Base-by-base conservation (phyloP, 139 green algal genomes). In the Prasinococcaceae sp. region DNA sequence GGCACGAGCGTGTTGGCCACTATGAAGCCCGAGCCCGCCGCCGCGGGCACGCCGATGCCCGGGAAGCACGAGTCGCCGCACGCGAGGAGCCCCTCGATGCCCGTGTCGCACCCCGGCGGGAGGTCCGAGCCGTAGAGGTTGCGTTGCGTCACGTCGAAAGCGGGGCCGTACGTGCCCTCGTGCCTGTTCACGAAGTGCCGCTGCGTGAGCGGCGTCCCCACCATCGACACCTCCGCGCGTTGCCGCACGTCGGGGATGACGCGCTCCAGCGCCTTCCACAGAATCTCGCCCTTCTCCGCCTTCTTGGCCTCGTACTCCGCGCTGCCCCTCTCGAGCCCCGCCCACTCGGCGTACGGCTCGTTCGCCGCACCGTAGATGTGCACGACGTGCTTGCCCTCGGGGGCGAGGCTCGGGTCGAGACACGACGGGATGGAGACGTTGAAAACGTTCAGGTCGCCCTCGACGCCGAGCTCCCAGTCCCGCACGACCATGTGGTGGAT, bases 401-500 rank as follows among this genome's bases (percentile, higher is more conserved):
- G 71, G 19, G 71, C 70, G n/a, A 79, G 65, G 32, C 41, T 59
- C 1, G 84, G 74, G 60, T 95, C 88, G 29, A 79, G 60, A 12
- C 86, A 71, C 6, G 44, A 70, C 2, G 84, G 54, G 6, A 94
- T 92, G 42, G 61, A 84, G 12, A 97, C 71, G n/a, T 97, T 76
- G 30, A 92, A 84, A 43, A 94, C 81, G 39, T 94, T 94, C 57
- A 93, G 83, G 55, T 78, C 62, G 12, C 71, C 70, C 9, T 73
- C 58, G 10, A 96, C 81, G 5, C 87, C 82, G 3, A 57, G 20
- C 2, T 82, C 70, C 90, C 86, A 97, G 45, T 57, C 66, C 46
- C 88, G 82, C 2, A 98, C 90, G 0, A 93, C 56, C n/a, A 96
- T 92, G 79, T 98, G 90, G 61, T 98, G 90, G 42, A 98, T 69